Evolutionary conservation across 441 rosid genomes (phyloP).

Genomic region (Euphorbia celastroides): DNA sequence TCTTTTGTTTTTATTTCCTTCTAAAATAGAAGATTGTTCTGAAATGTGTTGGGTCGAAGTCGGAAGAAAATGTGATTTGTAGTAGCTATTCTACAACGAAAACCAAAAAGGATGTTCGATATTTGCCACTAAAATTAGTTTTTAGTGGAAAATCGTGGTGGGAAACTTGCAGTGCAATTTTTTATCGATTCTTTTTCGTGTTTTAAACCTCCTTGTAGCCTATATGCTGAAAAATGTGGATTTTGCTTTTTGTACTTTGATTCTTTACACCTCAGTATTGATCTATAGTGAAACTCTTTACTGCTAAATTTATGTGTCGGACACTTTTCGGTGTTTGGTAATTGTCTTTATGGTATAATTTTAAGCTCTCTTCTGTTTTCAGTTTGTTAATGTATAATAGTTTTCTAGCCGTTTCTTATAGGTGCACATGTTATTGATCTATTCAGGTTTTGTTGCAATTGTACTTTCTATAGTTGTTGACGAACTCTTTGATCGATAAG

Average conservation of each 20-base stretch:
- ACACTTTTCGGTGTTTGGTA: slow-evolving; percentile 5
- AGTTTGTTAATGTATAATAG: not conserved
- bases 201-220: slow-evolving; percentile 28
- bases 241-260: slow-evolving; percentile 16
- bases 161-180: slow-evolving; percentile 54
- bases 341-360: not conserved
- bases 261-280: slow-evolving; percentile 12
- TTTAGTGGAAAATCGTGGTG: slow-evolving; percentile 27
- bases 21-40: slow-evolving; percentile 39
- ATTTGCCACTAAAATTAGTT: slow-evolving; percentile 42
- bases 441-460: no score
- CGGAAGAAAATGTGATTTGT: slow-evolving; percentile 41
- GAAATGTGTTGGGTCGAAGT: slow-evolving; percentile 46
- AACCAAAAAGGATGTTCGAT: slow-evolving; percentile 38
- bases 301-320: slow-evolving; percentile 7
- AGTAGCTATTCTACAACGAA: slow-evolving; percentile 49
- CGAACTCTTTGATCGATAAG: no score
- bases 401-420: no score
- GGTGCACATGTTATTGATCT: no score
- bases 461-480: no score
- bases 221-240: slow-evolving; percentile 24
- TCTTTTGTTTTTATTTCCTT: slow-evolving; percentile 7
- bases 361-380: no score
- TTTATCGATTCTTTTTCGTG: slow-evolving; percentile 51
- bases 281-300: slow-evolving; percentile 10